Conservation (phyloP, 1,139 yeast species). For the Martiniozyma asiatica region DNA sequence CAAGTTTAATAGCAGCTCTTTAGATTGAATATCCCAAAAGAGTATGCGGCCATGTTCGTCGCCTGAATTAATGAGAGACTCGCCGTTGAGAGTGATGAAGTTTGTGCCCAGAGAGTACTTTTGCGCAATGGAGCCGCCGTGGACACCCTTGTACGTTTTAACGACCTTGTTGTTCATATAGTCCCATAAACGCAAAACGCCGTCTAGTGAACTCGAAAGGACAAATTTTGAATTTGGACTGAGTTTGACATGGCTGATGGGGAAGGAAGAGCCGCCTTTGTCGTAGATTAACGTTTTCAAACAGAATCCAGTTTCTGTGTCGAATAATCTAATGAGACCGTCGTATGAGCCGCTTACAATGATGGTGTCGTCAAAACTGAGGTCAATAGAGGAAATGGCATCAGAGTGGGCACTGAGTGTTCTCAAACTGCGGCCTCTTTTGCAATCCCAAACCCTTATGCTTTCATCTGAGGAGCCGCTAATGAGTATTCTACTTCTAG, state of each 20-base stretch:
- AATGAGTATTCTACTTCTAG: conserved; percentile 66
- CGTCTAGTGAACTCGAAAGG: conserved; percentile 72
- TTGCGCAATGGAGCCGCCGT: conserved; percentile 27
- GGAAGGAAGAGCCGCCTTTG: too few relatives aligned
- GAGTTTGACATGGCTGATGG: conserved; percentile 61
- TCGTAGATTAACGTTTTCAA: conserved; percentile 73
- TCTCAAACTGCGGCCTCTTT: conserved; percentile 56
- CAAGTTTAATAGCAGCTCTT: conserved; percentile 22
- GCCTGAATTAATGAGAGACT: conserved; percentile 50
- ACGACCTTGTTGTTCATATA: conserved; percentile 67
- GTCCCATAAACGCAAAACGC: conserved; percentile 70
- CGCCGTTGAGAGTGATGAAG: conserved; percentile 25
- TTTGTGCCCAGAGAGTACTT: conserved; percentile 37
- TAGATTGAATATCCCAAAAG: conserved; percentile 69
- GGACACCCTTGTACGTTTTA: conserved; percentile 49
- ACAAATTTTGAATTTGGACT: conserved; percentile 79
- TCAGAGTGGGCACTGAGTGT: conserved; percentile 91
- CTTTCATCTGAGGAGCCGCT: conserved; percentile 89
- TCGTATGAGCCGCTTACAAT: conserved; percentile 84
- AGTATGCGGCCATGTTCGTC: conserved; percentile 48
- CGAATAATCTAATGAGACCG: conserved; percentile 68
- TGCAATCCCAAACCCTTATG: conserved; percentile 79
- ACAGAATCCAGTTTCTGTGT: conserved; percentile 82
- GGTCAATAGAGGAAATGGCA: conserved; percentile 66
- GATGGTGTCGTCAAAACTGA: conserved; percentile 71